Evolutionary conservation across 768 basidiomycete species (phyloP).

Genomic region (Tulasnella sp.): DNA sequence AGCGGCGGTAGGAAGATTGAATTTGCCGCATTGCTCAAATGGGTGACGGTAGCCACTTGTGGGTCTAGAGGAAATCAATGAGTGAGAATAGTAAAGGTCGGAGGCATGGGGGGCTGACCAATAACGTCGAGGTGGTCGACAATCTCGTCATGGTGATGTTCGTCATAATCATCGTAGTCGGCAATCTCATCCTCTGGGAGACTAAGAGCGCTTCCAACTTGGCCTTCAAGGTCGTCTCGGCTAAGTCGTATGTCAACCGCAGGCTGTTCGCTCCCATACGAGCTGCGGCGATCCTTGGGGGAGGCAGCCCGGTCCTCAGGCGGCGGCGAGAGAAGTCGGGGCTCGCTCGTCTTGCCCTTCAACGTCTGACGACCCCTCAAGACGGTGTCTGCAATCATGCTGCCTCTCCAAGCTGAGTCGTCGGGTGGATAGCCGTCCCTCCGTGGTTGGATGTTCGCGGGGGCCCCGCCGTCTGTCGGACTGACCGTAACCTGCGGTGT

Average conservation of each 20-base stretch:
- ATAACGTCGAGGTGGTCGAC: constrained; percentile 85
- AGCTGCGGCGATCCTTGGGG: constrained; percentile 21
- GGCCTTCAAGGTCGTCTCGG: constrained; percentile 30
- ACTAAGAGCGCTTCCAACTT: constrained; percentile 32
- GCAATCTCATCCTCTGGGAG: constrained; percentile 18
- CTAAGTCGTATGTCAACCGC: constrained; percentile 24
- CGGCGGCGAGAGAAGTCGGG: constrained; percentile 16
- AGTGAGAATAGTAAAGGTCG: constrained; percentile 8
- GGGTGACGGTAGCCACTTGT: constrained; percentile 72
- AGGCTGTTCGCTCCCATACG: constrained; percentile 20
- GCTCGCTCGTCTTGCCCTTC: neutral
- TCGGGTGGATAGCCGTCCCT: neutral
- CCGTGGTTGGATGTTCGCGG: neutral
- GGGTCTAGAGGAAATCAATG: constrained; percentile 54
- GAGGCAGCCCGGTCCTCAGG: neutral
- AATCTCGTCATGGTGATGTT: constrained; percentile 70
- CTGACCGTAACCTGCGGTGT: neutral
- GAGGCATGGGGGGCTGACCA: constrained; percentile 48
- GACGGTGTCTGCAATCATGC: constrained; percentile 6
- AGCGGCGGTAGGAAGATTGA: constrained; percentile 75
- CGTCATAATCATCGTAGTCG: constrained; percentile 37
- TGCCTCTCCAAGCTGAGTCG: constrained; percentile 3
- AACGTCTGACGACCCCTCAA: constrained; percentile 8
- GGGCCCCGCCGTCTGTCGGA: neutral
- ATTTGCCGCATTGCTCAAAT: constrained; percentile 78